A percentile compares a stretch with the other conserved stretches of the same genome.
These are phyloP conservation scores for Eutrema yunnanense DNA, from an alignment of 345 rosid genomes.

Conservation along the genomic window DNA sequence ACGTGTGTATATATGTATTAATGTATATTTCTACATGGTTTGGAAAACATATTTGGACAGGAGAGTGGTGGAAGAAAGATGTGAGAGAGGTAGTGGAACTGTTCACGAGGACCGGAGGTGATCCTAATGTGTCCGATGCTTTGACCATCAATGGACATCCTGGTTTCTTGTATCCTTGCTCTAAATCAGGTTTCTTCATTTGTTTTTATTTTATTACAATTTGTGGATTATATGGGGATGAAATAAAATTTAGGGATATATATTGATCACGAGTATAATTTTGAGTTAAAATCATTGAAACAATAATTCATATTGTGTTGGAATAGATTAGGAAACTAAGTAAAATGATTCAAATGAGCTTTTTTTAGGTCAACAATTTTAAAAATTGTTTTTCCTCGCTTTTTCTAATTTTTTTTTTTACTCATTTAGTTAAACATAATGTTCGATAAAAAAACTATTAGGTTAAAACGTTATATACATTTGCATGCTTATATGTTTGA, in stretches of 20 bases:
- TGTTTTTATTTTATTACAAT: not conserved
- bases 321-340: too few species aligned
- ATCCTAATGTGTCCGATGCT: slow-evolving; percentile 40
- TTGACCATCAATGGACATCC: slow-evolving; percentile 50
- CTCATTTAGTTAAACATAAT: not conserved
- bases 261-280: too few species aligned
- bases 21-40: not conserved
- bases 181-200: slow-evolving; percentile 23
- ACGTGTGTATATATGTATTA: not conserved
- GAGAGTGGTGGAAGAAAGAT: slow-evolving; percentile 47
- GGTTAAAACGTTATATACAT: not conserved
- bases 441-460: not conserved
- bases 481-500: not conserved
- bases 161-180: slow-evolving; percentile 38
- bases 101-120: slow-evolving; percentile 17
- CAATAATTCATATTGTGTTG: not conserved
- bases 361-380: not conserved
- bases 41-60: not conserved
- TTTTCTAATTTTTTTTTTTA: not conserved
- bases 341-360: not conserved
- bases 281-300: not conserved
- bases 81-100: slow-evolving; percentile 13
- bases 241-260: not conserved
- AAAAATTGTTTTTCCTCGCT: too few species aligned
- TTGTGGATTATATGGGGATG: not conserved